phyloP scores from a whole-genome alignment of 805 yeast genomes.

The Ogataea zsoltii region DNA sequence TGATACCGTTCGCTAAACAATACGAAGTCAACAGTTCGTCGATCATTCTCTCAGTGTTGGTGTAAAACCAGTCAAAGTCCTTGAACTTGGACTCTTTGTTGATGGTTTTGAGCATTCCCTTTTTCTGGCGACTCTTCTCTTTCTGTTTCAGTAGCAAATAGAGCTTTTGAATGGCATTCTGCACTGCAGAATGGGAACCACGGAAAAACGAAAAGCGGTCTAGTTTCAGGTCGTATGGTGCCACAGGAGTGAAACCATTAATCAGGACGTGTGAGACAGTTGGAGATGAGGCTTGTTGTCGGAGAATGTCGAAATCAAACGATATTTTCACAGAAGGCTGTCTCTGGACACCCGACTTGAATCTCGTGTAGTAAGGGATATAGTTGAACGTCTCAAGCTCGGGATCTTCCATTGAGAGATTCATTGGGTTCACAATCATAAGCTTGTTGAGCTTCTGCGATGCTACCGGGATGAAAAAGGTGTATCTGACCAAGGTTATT shows the following conservation, averaged over 20 bases:
- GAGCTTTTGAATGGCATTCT: conserved; percentile 22
- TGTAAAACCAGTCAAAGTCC: conserved; percentile 22
- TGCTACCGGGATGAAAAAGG: conserved; percentile 30
- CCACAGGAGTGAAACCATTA: conserved; percentile 8
- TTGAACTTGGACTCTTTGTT: conserved; percentile 3
- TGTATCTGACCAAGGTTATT: conserved; percentile 18
- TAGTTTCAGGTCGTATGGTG: conserved; percentile 1
- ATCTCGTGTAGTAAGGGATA: conserved; percentile 12
- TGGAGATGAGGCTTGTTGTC: background rate
- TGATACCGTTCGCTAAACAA: conserved; percentile 26
- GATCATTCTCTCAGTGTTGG: conserved; percentile 29
- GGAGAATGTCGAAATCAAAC: conserved; percentile 11
- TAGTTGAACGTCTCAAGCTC: conserved; percentile 3
- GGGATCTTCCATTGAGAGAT: conserved; percentile 1
- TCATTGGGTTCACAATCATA: conserved; percentile 21
- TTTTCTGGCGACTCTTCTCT: conserved; percentile 19
- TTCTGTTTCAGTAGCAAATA: conserved; percentile 25
- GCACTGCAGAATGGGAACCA: conserved; percentile 3
- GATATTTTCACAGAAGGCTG: conserved; percentile 14
- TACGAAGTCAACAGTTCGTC: conserved; percentile 35
- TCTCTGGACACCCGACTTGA: conserved; percentile 5
- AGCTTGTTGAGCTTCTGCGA: conserved; percentile 13
- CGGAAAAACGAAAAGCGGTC: conserved; percentile 11
- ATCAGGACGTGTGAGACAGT: conserved; percentile 7
- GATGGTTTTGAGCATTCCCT: conserved; percentile 21